Evolutionary conservation across 108 stramenopile genomes (phyloP).

Genomic region (Phaeodactylum tricornutum): DNA sequence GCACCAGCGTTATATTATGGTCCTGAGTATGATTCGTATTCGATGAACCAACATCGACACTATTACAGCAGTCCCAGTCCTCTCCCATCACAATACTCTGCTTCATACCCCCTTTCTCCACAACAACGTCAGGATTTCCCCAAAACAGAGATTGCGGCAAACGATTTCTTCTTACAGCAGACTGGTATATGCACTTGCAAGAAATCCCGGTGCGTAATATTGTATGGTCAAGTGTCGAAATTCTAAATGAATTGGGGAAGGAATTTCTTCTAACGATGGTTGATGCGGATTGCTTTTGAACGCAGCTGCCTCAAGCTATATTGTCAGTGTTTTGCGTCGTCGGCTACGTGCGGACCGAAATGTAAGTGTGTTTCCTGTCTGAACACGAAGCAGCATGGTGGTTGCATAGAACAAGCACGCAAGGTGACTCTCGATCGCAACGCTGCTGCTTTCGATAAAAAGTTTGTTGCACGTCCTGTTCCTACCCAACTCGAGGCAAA

Average conservation of each 20-base stretch:
- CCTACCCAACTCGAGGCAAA: neutral
- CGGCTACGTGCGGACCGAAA: conserved; percentile 41
- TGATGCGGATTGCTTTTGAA: neutral
- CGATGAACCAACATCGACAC: no score
- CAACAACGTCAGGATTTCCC: no score
- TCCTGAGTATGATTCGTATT: no score
- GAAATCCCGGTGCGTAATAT: conserved; percentile 18
- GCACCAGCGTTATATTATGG: no score
- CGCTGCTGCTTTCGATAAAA: conserved; percentile 64
- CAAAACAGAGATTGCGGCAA: no score
- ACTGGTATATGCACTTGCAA: conserved; percentile 36
- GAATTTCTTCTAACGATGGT: neutral
- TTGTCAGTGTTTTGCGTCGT: conserved; percentile 81
- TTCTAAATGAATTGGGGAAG: neutral
- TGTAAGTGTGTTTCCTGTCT: conserved; percentile 65
- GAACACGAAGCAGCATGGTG: conserved; percentile 46
- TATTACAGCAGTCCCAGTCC: no score
- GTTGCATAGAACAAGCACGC: conserved; percentile 37
- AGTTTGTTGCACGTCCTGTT: conserved; percentile 21
- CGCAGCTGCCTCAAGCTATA: conserved; percentile 78
- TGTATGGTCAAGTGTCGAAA: neutral
- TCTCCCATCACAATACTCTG: no score
- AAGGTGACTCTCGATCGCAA: conserved; percentile 53
- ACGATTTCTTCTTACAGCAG: no score
- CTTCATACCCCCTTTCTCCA: no score